Base-by-base conservation (phyloP, 192 early-diverging fungal species). In the Backusella circina region DNA sequence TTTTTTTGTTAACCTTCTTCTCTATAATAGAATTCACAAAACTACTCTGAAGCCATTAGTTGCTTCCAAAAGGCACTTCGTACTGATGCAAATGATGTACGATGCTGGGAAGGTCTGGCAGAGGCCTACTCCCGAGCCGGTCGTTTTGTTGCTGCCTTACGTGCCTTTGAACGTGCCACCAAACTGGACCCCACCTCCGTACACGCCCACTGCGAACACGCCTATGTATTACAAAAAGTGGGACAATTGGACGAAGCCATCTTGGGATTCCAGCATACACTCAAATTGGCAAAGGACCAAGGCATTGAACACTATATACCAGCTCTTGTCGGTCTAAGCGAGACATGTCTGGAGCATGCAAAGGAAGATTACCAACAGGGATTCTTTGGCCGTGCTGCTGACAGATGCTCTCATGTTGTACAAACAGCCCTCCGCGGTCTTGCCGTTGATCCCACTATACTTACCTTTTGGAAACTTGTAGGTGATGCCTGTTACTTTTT, bases 31-130 rank as follows among this genome's bases (percentile, higher is more conserved):
- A 80, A 31, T 71, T 77, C 54, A 54, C 74, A 71, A n/a, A 77
- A 76, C 39, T 83, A 84, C 77, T 75, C 83, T 5, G 85, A 86
- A 1, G 91, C 93, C 2, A 91, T 91, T 32, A 73, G 77, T 18
- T 84, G 88, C 5, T 96, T 99, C 75, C 96, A 97, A 83, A 91
- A 85, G 35, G 90, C 94, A 0, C 79, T 99, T 50, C 88, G 94
- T n/a, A 84, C 91, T 0, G 89, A 93, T 72, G 76, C 90, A 28
- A 85, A 86, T 3, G 87, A 93, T 73, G 67, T 84, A 0, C 73
- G 65, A 36, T 90, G 85, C 50, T 94, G 96, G 96, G 84, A 96
- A 83, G 92, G 92, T 15, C 83, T 95, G 38, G 91, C 90, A 47
- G 92, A 95, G 71, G 88, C 91, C 5, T 95, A 95, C 67, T 80